phyloP scores from a whole-genome alignment of 1,284 basidiomycete species.

The Dichomitus squalens region DNA sequence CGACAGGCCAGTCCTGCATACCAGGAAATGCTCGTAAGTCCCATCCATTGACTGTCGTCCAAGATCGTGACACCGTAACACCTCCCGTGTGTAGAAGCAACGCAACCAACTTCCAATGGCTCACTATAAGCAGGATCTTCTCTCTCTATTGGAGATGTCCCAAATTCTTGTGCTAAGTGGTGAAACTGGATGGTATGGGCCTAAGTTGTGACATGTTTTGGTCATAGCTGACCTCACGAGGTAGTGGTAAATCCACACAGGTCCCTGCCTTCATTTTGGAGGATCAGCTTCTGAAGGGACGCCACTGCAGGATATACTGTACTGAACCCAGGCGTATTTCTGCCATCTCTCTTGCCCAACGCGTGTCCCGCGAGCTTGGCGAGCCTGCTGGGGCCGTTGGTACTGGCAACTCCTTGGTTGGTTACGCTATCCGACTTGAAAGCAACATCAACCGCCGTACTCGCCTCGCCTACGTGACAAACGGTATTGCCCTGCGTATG shows the following conservation, averaged over 20 bases:
- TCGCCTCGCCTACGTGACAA: constrained; percentile 84
- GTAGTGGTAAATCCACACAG: constrained; percentile 96
- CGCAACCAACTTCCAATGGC: constrained; percentile 89
- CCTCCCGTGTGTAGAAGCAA: constrained; percentile 51
- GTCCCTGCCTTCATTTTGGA: constrained; percentile 95
- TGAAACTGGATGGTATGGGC: constrained; percentile 91
- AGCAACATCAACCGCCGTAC: constrained; percentile 86
- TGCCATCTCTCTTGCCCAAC: constrained; percentile 95
- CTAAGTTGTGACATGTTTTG: too few relatives aligned
- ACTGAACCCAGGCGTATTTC: constrained; percentile 98
- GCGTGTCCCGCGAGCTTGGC: constrained; percentile 93
- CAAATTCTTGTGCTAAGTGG: constrained; percentile 95
- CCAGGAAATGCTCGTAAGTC: constrained; percentile 84
- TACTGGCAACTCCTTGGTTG: constrained; percentile 80
- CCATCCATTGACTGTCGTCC: background rate
- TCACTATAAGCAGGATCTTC: constrained; percentile 77
- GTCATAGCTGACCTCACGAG: background rate
- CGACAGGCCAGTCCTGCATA: constrained; percentile 70
- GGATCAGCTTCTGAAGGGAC: constrained; percentile 82
- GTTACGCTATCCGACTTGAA: constrained; percentile 95
- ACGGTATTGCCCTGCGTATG: constrained; percentile 97
- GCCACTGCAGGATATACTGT: constrained; percentile 90
- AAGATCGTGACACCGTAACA: background rate
- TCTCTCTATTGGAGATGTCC: constrained; percentile 71
- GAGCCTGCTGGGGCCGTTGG: constrained; percentile 86